A percentile compares a stretch with the other conserved stretches of the same genome.
Evolutionary conservation across 2,329 filamentous ascomycete species (phyloP).

Genomic region (Metarhizium brunneum): DNA sequence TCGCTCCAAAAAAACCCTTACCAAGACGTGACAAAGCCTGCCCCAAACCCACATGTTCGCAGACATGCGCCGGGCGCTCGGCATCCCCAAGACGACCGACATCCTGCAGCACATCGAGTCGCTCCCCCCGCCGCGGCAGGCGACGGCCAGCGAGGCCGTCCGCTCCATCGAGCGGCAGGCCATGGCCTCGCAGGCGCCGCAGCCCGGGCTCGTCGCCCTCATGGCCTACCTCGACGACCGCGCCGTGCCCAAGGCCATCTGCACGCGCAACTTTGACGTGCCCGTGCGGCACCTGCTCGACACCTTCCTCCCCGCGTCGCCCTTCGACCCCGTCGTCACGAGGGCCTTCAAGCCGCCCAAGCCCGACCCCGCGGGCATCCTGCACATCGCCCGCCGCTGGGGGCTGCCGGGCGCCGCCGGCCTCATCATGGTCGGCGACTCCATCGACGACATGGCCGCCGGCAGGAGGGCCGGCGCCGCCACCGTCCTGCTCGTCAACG

Average conservation of each 20-base stretch:
- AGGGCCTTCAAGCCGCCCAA: constrained; percentile 78
- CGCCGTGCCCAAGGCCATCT: constrained; percentile 69
- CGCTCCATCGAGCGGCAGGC: constrained; percentile 70
- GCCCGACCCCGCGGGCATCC: constrained; percentile 76
- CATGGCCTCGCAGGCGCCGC: constrained; percentile 72
- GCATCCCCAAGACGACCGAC: constrained; percentile 63
- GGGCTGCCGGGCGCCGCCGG: constrained; percentile 42
- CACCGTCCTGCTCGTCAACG: constrained; percentile 80
- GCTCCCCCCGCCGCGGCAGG: constrained; percentile 52
- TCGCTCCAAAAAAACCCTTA: no score
- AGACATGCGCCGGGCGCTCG: constrained; percentile 70
- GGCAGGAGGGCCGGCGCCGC: constrained; percentile 75
- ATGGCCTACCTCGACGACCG: constrained; percentile 73
- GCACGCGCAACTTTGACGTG: constrained; percentile 85
- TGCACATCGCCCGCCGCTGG: constrained; percentile 78
- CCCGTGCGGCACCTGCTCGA: constrained; percentile 66
- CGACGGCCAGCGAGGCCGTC: constrained; percentile 62
- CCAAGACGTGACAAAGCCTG: constrained; percentile 40
- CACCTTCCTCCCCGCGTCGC: constrained; percentile 60
- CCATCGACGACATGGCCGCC: constrained; percentile 87
- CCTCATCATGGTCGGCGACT: constrained; percentile 64
- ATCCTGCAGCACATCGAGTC: constrained; percentile 83
- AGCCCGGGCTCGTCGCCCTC: constrained; percentile 66
- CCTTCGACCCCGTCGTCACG: constrained; percentile 74
- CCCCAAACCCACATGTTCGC: constrained; percentile 95